Base-by-base conservation (phyloP, 1,284 basidiomycete species). In the Malassezia dermatis region DNA sequence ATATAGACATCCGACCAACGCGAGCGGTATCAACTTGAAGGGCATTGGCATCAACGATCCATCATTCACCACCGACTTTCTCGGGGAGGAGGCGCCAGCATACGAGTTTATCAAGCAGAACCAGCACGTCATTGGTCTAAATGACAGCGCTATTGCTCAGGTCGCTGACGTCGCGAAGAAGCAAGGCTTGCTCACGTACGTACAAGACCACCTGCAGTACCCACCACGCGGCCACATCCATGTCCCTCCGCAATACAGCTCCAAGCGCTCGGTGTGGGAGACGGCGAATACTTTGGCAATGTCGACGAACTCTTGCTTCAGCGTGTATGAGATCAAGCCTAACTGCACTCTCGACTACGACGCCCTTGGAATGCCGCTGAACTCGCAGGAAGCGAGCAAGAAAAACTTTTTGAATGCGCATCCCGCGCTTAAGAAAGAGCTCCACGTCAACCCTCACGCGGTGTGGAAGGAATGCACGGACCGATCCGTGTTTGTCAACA, bases 1-100 rank as follows among this genome's bases (percentile, higher is more conserved):
- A 45, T 48, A 53, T 30, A 43, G 51, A 15, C 54, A 64, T 24
- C 24, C 58, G 28, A 34, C 45, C 27, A 59, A 52, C 8, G 42
- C 50, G 13, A 35, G 30, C 30, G 59, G 60, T 35, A 56, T 71
- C 48, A 62, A 69, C 54, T 60, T 72, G 11, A 56, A 69, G 23
- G 71, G 71, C n/a, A 57, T 73, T 21, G 58, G 61, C 44, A 64
- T 72, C 48, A 69, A 69, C 46, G 72, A 74, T 34, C 66, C 71
- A 6, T 61, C 63, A 28, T 65, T 71, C 52, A 61, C 58, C 39
- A 44, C 31, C 12, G 57, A 67, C 46, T 39, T 48, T 0, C 45
- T 71, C 6, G 21, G 47, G 19, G 59, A 67, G 35, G 62, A 71
- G 44, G 52, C 66, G 3, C 66, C 69, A 5, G 55, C 61, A 4